Evolutionary conservation across 345 rosid genomes (phyloP).

Genomic region (Hibiscus syriacus): DNA sequence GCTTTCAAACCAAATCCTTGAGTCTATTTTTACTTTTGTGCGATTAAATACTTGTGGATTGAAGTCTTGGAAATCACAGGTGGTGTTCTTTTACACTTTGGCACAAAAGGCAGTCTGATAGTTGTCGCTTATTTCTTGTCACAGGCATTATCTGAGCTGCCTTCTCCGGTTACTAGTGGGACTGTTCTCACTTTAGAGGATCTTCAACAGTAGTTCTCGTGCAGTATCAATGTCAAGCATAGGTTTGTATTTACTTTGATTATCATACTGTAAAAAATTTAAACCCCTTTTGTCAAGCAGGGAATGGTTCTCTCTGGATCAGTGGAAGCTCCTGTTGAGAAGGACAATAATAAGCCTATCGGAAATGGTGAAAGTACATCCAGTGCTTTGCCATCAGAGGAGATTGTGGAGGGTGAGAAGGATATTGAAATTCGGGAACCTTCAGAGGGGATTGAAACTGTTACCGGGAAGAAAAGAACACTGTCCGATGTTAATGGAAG

Average conservation of each 20-base stretch:
- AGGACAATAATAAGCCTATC: conserved; percentile 25
- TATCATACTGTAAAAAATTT: neutral
- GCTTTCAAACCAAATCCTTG: neutral
- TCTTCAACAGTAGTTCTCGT: conserved; percentile 81
- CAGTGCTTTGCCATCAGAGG: conserved; percentile 21
- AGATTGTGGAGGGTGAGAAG: conserved; percentile 14
- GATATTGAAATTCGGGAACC: conserved; percentile 24
- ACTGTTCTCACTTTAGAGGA: conserved; percentile 70
- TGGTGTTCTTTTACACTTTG: neutral
- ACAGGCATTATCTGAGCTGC: conserved; percentile 75
- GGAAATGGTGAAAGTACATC: conserved; percentile 56
- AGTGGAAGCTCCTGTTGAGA: conserved; percentile 49
- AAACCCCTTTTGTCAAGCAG: too few species aligned
- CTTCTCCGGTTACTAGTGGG: conserved; percentile 14
- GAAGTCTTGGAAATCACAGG: neutral
- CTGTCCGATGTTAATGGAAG: neutral
- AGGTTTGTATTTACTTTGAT: conserved; percentile 40
- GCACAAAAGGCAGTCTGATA: neutral
- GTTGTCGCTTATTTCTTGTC: neutral
- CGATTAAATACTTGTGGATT: too few species aligned
- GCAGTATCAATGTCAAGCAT: conserved; percentile 78
- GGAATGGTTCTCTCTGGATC: conserved; percentile 91
- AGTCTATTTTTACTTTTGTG: too few species aligned
- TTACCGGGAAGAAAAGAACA: conserved; percentile 49
- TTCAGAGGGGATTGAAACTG: conserved; percentile 23